phyloP scores from a whole-genome alignment of 2,329 filamentous ascomycete genomes.

The Penicillium paneum region DNA sequence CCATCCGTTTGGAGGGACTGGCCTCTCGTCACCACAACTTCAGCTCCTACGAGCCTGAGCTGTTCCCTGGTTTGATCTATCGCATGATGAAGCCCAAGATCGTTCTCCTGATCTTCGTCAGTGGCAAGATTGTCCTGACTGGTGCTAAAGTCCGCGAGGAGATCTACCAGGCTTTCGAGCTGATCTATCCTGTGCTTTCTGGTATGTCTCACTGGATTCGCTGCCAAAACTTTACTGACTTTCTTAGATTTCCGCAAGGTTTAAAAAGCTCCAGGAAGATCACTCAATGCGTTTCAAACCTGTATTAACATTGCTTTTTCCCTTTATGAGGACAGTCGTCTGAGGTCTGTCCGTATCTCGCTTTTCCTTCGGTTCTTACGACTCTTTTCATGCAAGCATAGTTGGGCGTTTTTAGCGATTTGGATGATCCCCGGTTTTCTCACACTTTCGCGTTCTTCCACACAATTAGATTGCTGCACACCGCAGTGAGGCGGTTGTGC shows the following conservation, averaged over 20 bases:
- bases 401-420: constrained; percentile 46
- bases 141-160: constrained; percentile 97
- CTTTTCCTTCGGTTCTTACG: constrained; percentile 27
- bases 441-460: constrained; percentile 28
- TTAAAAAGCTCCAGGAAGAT: constrained; percentile 31
- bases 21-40: constrained; percentile 98
- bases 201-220: constrained; percentile 49
- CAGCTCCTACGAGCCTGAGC: constrained; percentile 95
- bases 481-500: constrained; percentile 43
- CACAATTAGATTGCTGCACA: constrained; percentile 42
- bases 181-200: constrained; percentile 94
- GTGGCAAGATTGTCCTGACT: constrained; percentile 95
- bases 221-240: constrained; percentile 23
- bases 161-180: constrained; percentile 94
- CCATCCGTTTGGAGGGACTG: constrained; percentile 91
- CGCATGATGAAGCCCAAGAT: constrained; percentile 99
- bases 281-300: constrained; percentile 16
- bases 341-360: constrained; percentile 7
- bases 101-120: constrained; percentile 95
- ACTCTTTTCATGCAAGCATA: constrained; percentile 43
- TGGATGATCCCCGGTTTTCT: constrained; percentile 27
- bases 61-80: constrained; percentile 99
- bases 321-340: constrained; percentile 13
- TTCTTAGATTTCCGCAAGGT: constrained; percentile 62
- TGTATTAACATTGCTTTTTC: constrained; percentile 32